Conservation (phyloP, 148 eudicot species). For the Chenopodium formosanum region DNA sequence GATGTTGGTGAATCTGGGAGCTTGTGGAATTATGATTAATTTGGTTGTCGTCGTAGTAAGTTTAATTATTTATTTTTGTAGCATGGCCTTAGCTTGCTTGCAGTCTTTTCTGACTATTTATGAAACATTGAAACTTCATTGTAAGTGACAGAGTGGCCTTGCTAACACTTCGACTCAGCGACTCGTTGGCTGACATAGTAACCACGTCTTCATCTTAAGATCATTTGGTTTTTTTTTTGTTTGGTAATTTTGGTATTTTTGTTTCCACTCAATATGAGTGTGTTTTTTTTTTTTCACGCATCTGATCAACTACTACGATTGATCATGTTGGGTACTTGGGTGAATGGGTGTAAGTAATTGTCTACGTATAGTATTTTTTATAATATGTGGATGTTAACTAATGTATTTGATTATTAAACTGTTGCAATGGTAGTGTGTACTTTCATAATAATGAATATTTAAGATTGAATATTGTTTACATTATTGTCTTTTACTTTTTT, state of each 20-base stretch:
- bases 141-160: background rate
- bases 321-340: background rate
- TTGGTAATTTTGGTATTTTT: no score
- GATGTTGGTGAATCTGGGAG: background rate
- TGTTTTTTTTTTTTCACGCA: background rate
- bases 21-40: slow-evolving; percentile 9
- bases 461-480: no score
- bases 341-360: no score
- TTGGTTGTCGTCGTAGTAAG: background rate
- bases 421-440: no score
- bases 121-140: background rate
- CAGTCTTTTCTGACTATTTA: background rate
- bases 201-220: background rate
- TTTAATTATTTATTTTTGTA: background rate
- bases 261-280: background rate
- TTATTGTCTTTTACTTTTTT: no score
- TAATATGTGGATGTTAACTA: no score
- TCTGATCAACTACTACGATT: background rate
- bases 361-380: background rate
- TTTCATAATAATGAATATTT: no score
- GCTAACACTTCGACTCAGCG: background rate
- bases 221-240: background rate
- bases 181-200: background rate
- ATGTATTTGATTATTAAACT: no score
- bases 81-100: background rate